Evolutionary conservation across 163 green algal genomes (phyloP), one percentile per base, ranked within the genome.

Genomic region (Prototheca wickerhamii): DNA sequence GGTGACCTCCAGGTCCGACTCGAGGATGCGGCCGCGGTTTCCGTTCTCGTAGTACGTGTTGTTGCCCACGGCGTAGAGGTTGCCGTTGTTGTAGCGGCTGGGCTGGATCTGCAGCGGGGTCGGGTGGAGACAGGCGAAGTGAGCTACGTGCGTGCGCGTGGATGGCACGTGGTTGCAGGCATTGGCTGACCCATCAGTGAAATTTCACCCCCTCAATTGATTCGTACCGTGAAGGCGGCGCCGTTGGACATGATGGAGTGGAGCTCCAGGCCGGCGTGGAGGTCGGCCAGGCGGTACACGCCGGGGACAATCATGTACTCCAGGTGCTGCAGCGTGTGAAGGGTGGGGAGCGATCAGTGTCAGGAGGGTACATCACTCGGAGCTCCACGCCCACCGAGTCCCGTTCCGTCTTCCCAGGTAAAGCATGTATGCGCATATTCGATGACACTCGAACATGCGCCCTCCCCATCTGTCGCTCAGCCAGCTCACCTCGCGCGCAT

Each of bases 211-310:
- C n/a, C n/a, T n/a, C n/a, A n/a, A n/a, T n/a, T n/a, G n/a, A 15
- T 21, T 10, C 37, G 10, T 15, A 44, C 37, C 20, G 46, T 54
- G 46, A 54, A 54, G 23, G 46, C 23, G 15, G 46, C 46, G 46
- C 46, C 46, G 46, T 54, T 54, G 46, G 12, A 5, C 46, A 54
- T 54, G 46, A 54, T 54, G 46, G 46, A 54, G 46, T 54, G 12
- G 15, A 54, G 46, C 46, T 29, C 20, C 15, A 28, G 18, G 46
- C 46, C 46, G 46, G 18, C 5, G 46, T 12, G 10, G 23, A 54
- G 23, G 46, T 54, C 46, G 12, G 20, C 23, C 15, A 18, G 5
- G 20, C 18, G 46, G 12, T 28, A 5, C 15, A 18, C 26, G 46
- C 46, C 46, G 6, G 5, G 18, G 12, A 54, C 46, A 25, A 54